Evolutionary conservation across 352 stramenopile genomes (phyloP), one percentile per base, ranked within the genome.

Genomic region (Phytophthora brassicae): DNA sequence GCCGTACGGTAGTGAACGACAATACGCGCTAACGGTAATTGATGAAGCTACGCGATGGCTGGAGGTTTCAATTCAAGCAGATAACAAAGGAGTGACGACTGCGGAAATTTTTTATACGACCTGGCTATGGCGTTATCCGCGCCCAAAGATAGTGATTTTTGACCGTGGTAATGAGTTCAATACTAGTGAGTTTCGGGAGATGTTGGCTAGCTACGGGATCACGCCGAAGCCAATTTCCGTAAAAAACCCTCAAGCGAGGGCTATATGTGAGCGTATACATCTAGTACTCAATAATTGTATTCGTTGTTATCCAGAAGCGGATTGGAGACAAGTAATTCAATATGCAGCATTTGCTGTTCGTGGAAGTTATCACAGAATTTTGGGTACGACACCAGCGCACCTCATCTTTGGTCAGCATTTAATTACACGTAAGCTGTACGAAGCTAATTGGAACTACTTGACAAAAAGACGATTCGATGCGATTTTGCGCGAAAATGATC

Each of bases 41-140:
- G 53, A 48, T 17, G 31, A 61, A 48, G 42, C 53, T 3, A 47
- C 20, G 1, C 46, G 46, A 3, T 64, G 56, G 46, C 11, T 64
- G n/a, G 38, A 64, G 33, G 47, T 52, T 2, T 52, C 19, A 0
- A 31, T 64, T 20, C 46, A 64, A 9, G 0, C n/a, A 13, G 28
- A 46, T 28, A 45, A 39, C 24, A 5, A 12, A 11, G 29, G 19
- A 0, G 28, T 20, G 2, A 46, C 29, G 2, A 52, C 41, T 9
- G 31, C 42, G 4, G 19, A 39, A 17, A 53, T 38, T 20, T 53
- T 60, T 22, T 41, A 60, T 6, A 11, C 17, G 12, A 39, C 41
- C 8, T 60, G 42, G 41, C 14, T 60, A 1, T 60, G n/a, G n/a
- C n/a, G n/a, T n/a, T n/a, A n/a, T n/a, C n/a, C 28, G 28, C 11